phyloP scores from a whole-genome alignment of 1,284 basidiomycete genomes.

The Coniophora puteana region DNA sequence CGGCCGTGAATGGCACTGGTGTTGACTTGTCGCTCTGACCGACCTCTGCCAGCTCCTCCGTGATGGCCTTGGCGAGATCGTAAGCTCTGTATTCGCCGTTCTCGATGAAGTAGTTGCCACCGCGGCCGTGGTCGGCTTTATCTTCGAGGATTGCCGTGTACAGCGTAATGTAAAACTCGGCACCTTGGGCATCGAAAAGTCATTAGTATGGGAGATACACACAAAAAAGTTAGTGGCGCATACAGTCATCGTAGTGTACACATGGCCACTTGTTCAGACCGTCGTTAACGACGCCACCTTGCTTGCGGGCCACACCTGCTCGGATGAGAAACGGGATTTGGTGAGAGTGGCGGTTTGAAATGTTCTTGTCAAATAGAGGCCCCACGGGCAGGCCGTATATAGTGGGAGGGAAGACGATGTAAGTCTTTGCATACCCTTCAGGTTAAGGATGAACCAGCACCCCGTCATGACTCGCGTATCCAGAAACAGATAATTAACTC shows the following conservation, averaged over 20 bases:
- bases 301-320: constrained; percentile 26
- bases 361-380: constrained; percentile 31
- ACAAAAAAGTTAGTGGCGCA: constrained; percentile 3
- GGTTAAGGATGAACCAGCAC: no score
- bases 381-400: constrained; percentile 36
- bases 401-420: constrained; percentile 36
- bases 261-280: constrained; percentile 22
- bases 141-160: constrained; percentile 24
- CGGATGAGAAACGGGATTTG: constrained; percentile 33
- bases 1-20: constrained; percentile 28
- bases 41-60: constrained; percentile 23
- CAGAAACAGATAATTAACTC: constrained; percentile 2
- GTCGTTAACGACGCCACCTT: constrained; percentile 26
- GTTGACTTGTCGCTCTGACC: constrained; percentile 26
- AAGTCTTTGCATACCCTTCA: constrained; percentile 34
- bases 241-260: constrained; percentile 26
- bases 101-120: constrained; percentile 49
- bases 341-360: constrained; percentile 33
- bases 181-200: constrained; percentile 13
- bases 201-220: no score
- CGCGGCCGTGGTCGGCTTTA: constrained; percentile 38
- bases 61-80: constrained; percentile 25
- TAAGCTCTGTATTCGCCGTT: constrained; percentile 40
- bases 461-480: no score
- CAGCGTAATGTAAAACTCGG: constrained; percentile 28